Base-by-base conservation (phyloP, 1,284 basidiomycete genomes). In the Microbotryum scabiosae region DNA sequence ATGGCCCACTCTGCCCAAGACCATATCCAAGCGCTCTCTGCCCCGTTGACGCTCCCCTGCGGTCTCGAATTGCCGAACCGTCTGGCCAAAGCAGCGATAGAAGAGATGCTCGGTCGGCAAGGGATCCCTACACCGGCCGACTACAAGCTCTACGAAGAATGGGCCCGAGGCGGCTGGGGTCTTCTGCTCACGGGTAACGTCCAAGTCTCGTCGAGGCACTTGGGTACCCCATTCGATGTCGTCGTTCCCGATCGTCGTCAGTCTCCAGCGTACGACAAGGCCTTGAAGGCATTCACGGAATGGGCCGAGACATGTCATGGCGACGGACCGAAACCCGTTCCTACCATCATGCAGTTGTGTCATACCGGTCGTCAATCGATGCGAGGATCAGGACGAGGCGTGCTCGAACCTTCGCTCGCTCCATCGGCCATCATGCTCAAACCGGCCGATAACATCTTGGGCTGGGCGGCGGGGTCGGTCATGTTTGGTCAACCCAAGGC, bases 361-460 rank as follows among this genome's bases (percentile, higher is more conserved):
- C 93, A 97, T 72, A 78, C 84, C 0, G 93, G 93, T 4, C 82
- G 93, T 25, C 93, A 97, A 74, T 90, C 89, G 10, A 79, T 83
- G 41, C 85, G 85, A 62, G 65, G 88, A 53, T 71, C 85, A 8
- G 89, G 88, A 8, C 81, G 89, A 20, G 68, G 69, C 21, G 78
- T 81, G 12, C 82, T 84, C 71, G 70, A 77, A 16, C 77, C 81
- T 2, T 84, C 91, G 0, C 72, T 89, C 5, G 89, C 85, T 0
- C 89, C 92, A 0, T 89, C 86, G 66, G 71, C 85, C 5, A 74
- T 87, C 21, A 79, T 80, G 5, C 74, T 91, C 28, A 32, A 44
- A 8, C 51, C 59, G 62, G 79, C 82, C 59, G 49, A 73, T 53
- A 60, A 74, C 28, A 26, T 76, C 0, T 23, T 82, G 6, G 78